A percentile compares a stretch with the other conserved stretches of the same genome.
phyloP scores from a whole-genome alignment of 495 filamentous ascomycete genomes.

The Hypoxylon cercidicola region DNA sequence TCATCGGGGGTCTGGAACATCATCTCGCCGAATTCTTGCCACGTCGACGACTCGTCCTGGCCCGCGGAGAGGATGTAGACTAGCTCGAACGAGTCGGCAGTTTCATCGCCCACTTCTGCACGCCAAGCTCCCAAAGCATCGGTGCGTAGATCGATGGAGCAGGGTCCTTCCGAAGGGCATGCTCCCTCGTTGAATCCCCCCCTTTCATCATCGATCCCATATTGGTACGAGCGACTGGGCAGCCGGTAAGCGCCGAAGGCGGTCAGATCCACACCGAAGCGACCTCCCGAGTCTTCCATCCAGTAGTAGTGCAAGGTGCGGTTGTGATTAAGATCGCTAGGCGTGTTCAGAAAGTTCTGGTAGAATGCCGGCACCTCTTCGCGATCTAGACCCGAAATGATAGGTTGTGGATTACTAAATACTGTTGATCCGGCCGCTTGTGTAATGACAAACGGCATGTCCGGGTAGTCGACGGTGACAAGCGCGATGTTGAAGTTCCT shows the following conservation, averaged over 20 bases:
- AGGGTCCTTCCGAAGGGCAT: slow-evolving; percentile 45
- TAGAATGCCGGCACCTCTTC: slow-evolving; percentile 55
- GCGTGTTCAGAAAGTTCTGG: slow-evolving; percentile 52
- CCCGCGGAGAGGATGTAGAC: slow-evolving; percentile 57
- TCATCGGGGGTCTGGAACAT: slow-evolving; percentile 50
- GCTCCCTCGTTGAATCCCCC: slow-evolving; percentile 49
- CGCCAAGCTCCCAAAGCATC: slow-evolving; percentile 55
- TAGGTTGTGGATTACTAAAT: slow-evolving; percentile 51
- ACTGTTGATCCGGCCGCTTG: slow-evolving; percentile 48
- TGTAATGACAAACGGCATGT: slow-evolving; percentile 52
- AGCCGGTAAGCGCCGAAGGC: slow-evolving; percentile 54
- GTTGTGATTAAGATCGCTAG: slow-evolving; percentile 50
- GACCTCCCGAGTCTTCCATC: slow-evolving; percentile 56
- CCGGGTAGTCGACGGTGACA: slow-evolving; percentile 53
- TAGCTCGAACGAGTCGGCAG: slow-evolving; percentile 48
- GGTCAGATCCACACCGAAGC: slow-evolving; percentile 56
- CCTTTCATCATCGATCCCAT: slow-evolving; percentile 49
- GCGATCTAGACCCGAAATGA: slow-evolving; percentile 43
- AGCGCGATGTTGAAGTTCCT: slow-evolving; percentile 57
- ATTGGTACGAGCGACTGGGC: slow-evolving; percentile 48
- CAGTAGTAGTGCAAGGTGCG: slow-evolving; percentile 59
- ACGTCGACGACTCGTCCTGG: slow-evolving; percentile 56
- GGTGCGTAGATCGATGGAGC: slow-evolving; percentile 50
- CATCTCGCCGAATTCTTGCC: slow-evolving; percentile 59
- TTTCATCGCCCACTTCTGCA: slow-evolving; percentile 50